These are phyloP conservation scores for Globisporangium spinosum DNA, from an alignment of 352 stramenopile genomes.

Conservation along the genomic window DNA sequence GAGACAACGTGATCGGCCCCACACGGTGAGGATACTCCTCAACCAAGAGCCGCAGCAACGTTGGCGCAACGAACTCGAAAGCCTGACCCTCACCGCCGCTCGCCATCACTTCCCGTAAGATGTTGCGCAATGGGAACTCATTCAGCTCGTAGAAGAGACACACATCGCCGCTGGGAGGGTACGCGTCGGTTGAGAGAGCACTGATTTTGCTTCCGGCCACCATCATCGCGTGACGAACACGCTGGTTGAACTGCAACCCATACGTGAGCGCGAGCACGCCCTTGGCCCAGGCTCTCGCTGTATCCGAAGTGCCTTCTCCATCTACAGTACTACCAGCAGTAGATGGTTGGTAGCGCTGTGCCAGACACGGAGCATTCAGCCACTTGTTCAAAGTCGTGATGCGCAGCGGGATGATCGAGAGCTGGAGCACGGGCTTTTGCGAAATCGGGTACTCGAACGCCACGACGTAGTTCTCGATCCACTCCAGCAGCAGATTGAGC, in stretches of 20 bases:
- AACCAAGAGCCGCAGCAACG: conserved; percentile 44
- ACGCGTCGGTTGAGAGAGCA: conserved; percentile 27
- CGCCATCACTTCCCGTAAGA: conserved; percentile 31
- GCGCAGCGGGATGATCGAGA: conserved; percentile 59
- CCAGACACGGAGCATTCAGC: conserved; percentile 29
- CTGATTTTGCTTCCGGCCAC: conserved; percentile 54
- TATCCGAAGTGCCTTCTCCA: conserved; percentile 10
- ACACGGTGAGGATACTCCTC: conserved; percentile 42
- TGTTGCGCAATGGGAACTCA: conserved; percentile 42
- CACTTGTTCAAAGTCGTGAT: conserved; percentile 35
- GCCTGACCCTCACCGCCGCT: conserved; percentile 30
- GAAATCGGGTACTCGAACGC: conserved; percentile 69
- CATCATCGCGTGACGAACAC: conserved; percentile 47
- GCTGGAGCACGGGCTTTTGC: conserved; percentile 47
- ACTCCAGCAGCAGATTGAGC: conserved; percentile 53
- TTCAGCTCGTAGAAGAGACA: conserved; percentile 47
- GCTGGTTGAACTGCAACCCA: conserved; percentile 67
- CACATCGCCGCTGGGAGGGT: conserved; percentile 35
- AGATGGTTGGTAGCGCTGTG: neutral
- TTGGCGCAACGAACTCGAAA: conserved; percentile 56
- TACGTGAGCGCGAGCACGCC: conserved; percentile 49
- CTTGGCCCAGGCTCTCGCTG: conserved; percentile 29
- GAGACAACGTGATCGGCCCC: conserved; percentile 12
- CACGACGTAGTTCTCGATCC: conserved; percentile 75
- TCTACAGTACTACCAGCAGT: neutral